Base-by-base conservation (phyloP, 371 early-diverging fungal genomes). In the Apophysomyces sp. region DNA sequence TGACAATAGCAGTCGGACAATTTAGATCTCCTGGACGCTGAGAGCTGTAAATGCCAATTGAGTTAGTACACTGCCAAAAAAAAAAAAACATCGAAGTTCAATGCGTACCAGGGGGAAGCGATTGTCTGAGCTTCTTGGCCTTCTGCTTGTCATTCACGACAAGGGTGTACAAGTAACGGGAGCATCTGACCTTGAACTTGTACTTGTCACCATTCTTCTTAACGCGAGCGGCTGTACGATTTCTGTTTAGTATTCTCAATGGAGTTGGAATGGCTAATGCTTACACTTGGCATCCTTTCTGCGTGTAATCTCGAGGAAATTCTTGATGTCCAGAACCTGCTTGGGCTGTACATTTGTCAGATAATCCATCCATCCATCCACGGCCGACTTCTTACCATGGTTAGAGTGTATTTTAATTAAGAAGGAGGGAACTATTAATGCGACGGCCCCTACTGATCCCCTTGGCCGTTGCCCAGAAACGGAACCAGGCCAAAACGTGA, bases 171-270 rank as follows among this genome's bases (percentile, higher is more conserved):
- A 97, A 86, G 87, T 93, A 95, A 68, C 87, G 86, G 59, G 95
- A 91, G 89, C 96, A 93, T 75, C 97, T 91, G 68, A 96, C 92
- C 94, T 97, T 97, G 91, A 97, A 96, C 87, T 97, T 97, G 90
- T 85, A 83, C 76, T 89, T 78, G 69, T 83, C 84, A 74, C 90
- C 92, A 89, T 90, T 95, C 92, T 94, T 94, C 94, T 96, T 95
- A 83, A 97, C 90, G 77, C 87, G 89, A 69, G 92, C 90, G 72
- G 90, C 89, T 91, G 67, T 26, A 36, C 32, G 40, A 36, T 27
- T 24, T 1, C 16, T 11, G 13, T 18, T 57, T 21, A n/a, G 24
- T 21, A 18, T 9, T 9, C 18, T 3, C 21, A 21, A 7, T 9
- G 49, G 3, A 18, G 16, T n/a, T 44, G 1, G n/a, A 8, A 18